phyloP scores from a whole-genome alignment of 2,329 filamentous ascomycete species.

The Coniosporium tulheliwenetii region DNA sequence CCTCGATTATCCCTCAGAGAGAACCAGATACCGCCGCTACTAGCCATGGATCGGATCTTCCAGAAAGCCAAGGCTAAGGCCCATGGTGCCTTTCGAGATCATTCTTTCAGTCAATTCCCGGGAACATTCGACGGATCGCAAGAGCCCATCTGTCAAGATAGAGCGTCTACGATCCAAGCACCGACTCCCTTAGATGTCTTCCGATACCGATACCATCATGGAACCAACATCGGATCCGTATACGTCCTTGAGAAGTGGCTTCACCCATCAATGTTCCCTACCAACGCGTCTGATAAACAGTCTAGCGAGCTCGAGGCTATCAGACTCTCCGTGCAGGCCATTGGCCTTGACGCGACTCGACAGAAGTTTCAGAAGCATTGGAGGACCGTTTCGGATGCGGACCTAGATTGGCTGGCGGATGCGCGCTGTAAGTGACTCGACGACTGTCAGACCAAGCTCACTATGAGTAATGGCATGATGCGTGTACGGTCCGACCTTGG shows the following conservation, averaged over 20 bases:
- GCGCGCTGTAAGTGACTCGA: constrained; percentile 26
- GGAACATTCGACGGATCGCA: no score
- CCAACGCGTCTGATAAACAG: constrained; percentile 19
- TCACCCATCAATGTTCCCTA: constrained; percentile 32
- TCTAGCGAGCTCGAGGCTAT: constrained; percentile 38
- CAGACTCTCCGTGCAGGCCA: constrained; percentile 27
- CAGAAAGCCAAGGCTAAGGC: no score
- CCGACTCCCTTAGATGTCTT: constrained; percentile 26
- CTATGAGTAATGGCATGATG: no score
- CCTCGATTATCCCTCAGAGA: no score
- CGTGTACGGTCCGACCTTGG: no score
- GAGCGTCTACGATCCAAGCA: constrained; percentile 17
- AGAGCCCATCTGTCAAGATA: not conserved
- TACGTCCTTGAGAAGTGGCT: constrained; percentile 48
- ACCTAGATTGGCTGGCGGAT: constrained; percentile 36
- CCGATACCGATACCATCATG: constrained; percentile 44
- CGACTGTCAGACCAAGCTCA: not conserved
- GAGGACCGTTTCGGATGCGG: constrained; percentile 33
- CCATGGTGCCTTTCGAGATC: no score
- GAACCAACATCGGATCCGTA: constrained; percentile 41
- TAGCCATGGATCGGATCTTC: no score
- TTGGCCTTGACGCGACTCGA: constrained; percentile 32
- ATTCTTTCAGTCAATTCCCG: no score
- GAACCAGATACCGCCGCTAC: no score
- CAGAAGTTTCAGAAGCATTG: constrained; percentile 39